phyloP scores from a whole-genome alignment of 345 rosid species.

The Acer saccharum region DNA sequence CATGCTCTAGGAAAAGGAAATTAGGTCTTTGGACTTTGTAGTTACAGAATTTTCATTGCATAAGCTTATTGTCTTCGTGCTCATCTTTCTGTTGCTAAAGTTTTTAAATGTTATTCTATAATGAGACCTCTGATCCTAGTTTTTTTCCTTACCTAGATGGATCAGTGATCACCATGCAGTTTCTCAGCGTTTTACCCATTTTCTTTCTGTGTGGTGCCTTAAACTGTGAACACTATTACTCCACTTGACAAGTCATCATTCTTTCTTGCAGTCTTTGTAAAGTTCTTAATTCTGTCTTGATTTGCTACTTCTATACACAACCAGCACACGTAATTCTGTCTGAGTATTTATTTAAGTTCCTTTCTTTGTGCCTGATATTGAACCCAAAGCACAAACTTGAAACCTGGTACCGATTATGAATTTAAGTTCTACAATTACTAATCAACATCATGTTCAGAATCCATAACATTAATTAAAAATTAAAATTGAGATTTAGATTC shows the following conservation, averaged over 20 bases:
- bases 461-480: not conserved
- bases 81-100: not conserved
- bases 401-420: not conserved
- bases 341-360: not conserved
- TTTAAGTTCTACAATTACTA: not conserved
- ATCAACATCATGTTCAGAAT: not conserved
- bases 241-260: too few relatives aligned
- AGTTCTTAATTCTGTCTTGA: not conserved
- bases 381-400: not conserved
- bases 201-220: too few relatives aligned
- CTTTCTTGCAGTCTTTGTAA: not conserved
- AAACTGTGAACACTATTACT: too few relatives aligned
- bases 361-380: not conserved
- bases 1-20: not conserved
- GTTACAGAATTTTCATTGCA: not conserved
- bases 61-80: not conserved
- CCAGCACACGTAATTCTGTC: not conserved
- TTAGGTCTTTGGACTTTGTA: not conserved
- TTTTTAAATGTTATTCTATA: not conserved
- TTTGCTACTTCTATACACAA: too few relatives aligned
- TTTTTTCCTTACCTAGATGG: not conserved
- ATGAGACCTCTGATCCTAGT: not conserved
- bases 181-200: not conserved
- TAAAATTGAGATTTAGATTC: not conserved
- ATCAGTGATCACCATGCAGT: not conserved